A percentile compares a stretch with the other conserved stretches of the same genome.
Evolutionary conservation across 257 asterid species (phyloP).

Genomic region (Datura wrightii): DNA sequence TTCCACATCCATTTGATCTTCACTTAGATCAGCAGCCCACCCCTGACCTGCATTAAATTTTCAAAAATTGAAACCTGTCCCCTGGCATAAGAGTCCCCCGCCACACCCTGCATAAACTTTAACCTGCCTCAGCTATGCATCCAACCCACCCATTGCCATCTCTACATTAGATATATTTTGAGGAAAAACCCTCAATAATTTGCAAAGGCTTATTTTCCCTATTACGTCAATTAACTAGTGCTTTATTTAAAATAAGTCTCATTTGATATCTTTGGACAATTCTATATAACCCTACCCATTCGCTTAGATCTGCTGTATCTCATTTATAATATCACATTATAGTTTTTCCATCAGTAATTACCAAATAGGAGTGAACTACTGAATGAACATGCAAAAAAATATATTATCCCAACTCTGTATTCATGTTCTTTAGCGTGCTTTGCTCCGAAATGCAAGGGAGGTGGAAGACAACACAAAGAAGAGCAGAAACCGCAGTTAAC

Average conservation of each 20-base stretch:
- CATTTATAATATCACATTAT: conserved; percentile 12
- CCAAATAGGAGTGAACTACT: background rate
- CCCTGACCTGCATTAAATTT: background rate
- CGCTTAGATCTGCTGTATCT: background rate
- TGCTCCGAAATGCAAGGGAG: background rate
- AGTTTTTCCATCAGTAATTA: background rate
- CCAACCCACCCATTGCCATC: background rate
- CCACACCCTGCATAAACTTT: background rate
- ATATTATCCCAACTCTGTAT: background rate
- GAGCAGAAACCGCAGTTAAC: background rate
- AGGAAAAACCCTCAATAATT: background rate
- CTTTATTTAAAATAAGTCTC: background rate
- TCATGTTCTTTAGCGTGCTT: background rate
- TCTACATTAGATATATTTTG: background rate
- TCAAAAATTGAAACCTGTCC: conserved; percentile 1
- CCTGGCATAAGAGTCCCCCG: background rate
- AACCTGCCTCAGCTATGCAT: background rate
- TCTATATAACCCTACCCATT: background rate
- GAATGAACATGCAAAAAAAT: background rate
- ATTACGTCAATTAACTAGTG: background rate
- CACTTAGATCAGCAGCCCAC: background rate
- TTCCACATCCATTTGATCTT: background rate
- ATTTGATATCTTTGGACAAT: background rate
- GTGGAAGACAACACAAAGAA: background rate
- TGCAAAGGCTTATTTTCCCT: background rate